Evolutionary conservation across 441 rosid species (phyloP), one percentile per base, ranked within the genome.

Genomic region (Melastoma candidum): DNA sequence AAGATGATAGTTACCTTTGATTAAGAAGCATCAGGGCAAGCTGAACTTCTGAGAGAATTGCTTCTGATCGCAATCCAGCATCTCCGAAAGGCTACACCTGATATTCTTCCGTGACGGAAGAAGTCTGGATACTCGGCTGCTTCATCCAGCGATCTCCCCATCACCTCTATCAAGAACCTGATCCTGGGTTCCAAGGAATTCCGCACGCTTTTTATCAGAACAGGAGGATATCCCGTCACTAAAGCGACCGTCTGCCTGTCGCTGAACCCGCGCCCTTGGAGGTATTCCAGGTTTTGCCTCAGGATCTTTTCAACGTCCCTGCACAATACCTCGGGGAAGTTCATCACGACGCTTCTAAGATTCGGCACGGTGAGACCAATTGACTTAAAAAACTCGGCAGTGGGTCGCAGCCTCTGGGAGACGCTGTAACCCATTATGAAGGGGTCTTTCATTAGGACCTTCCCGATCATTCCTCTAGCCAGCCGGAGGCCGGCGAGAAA

Each of bases 371-470:
- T 62, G 12, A 85, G 64, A 54, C 95, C 95, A 12, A 82, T 55
- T 2, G 83, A 82, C 48, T 76, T 84, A 53, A 85, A 72, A 62
- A 86, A 88, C 48, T 85, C 87, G 4, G 72, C 57, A 47, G 97
- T 88, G n/a, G 95, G 97, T 13, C 70, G 72, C 12, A 92, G 71
- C 75, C 98, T 73, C 52, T 85, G 84, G 2, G 75, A 77, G 50
- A 92, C 90, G 24, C 90, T 88, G 58, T 92, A 92, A 6, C 97
- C 98, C 87, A 84, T 77, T 12, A 88, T 81, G 66, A 79, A 92
- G 0, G 97, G 98, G 64, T 88, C 71, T 68, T 80, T 88, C 53
- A 76, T 72, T 32, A 85, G 68, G 26, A 88, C 78, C 75, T 79
- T 84, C 22, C 90, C 92, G 26, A 88, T 75, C 90, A 77, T 76